Conservation (phyloP, 768 basidiomycete genomes). For the Termitomyces titanicus region DNA sequence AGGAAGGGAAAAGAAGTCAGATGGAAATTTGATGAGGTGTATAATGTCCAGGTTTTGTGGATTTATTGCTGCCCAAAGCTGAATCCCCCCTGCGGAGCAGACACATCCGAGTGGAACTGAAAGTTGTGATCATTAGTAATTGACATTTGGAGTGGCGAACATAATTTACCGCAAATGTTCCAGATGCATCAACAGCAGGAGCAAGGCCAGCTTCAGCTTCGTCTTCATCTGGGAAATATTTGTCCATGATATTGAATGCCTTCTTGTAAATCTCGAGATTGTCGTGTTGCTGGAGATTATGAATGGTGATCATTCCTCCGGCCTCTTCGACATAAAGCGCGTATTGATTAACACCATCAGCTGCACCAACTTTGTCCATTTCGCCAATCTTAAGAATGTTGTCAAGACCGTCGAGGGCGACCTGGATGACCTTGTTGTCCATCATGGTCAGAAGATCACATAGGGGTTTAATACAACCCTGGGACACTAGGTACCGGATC, state of each 20-base stretch:
- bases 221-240: constrained; percentile 98
- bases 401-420: constrained; percentile 96
- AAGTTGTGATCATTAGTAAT: constrained; percentile 9
- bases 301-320: constrained; percentile 97
- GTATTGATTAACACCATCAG: constrained; percentile 87
- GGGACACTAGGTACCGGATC: constrained; percentile 95
- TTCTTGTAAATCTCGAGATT: constrained; percentile 99
- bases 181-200: constrained; percentile 70
- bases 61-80: constrained; percentile 73
- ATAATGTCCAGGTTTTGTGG: not conserved
- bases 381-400: constrained; percentile 98
- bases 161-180: constrained; percentile 66
- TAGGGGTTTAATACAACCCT: constrained; percentile 98
- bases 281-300: constrained; percentile 99
- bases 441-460: constrained; percentile 96
- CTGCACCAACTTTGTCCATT: constrained; percentile 81
- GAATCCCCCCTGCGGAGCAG: constrained; percentile 93
- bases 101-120: constrained; percentile 82
- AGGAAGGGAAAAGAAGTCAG: not conserved
- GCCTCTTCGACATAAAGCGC: constrained; percentile 96
- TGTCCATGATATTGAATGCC: constrained; percentile 97
- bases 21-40: not conserved
- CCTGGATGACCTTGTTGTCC: constrained; percentile 99
- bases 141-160: constrained; percentile 6
- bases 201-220: constrained; percentile 84